phyloP scores from a whole-genome alignment of 2,329 filamentous ascomycete species.

The Escovopsis sp. region DNA sequence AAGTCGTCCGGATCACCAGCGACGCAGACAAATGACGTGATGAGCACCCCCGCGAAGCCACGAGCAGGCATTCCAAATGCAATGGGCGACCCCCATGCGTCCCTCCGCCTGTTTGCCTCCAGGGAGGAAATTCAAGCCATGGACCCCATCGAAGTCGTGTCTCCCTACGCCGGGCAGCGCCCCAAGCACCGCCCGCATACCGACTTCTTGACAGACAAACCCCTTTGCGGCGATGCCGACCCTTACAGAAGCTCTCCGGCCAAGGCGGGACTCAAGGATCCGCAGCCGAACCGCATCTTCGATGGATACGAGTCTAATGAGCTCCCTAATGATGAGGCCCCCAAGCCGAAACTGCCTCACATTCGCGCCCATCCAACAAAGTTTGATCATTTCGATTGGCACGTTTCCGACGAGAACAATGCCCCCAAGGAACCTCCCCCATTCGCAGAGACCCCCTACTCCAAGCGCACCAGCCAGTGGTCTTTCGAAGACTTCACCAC shows the following conservation, averaged over 20 bases:
- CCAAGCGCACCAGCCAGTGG: slow-evolving; percentile 65
- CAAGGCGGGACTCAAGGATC: slow-evolving; percentile 45
- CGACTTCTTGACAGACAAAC: slow-evolving; percentile 53
- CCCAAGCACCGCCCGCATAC: slow-evolving; percentile 53
- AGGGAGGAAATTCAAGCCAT: slow-evolving; percentile 45
- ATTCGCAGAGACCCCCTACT: slow-evolving; percentile 30
- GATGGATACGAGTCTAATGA: slow-evolving; percentile 34
- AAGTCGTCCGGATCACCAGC: slow-evolving; percentile 25
- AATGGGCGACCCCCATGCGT: slow-evolving; percentile 51
- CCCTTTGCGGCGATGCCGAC: slow-evolving; percentile 30
- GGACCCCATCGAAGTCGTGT: slow-evolving; percentile 35
- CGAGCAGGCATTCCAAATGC: slow-evolving; percentile 39
- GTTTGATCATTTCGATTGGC: slow-evolving; percentile 76
- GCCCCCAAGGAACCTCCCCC: slow-evolving; percentile 26
- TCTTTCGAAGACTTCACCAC: slow-evolving; percentile 79
- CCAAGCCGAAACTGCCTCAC: slow-evolving; percentile 27
- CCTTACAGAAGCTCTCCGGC: slow-evolving; percentile 34
- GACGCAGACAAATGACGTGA: slow-evolving; percentile 17
- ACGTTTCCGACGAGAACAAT: slow-evolving; percentile 35
- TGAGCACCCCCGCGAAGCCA: slow-evolving; percentile 26
- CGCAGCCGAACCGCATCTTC: slow-evolving; percentile 48
- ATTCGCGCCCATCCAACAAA: slow-evolving; percentile 60
- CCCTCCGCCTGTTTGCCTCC: slow-evolving; percentile 59
- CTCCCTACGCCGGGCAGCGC: slow-evolving; percentile 43
- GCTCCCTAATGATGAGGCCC: slow-evolving; percentile 25